A percentile compares a stretch with the other conserved stretches of the same genome.
Evolutionary conservation across 805 yeast species (phyloP).

Genomic region (Cyberlindnera suaveolens): DNA sequence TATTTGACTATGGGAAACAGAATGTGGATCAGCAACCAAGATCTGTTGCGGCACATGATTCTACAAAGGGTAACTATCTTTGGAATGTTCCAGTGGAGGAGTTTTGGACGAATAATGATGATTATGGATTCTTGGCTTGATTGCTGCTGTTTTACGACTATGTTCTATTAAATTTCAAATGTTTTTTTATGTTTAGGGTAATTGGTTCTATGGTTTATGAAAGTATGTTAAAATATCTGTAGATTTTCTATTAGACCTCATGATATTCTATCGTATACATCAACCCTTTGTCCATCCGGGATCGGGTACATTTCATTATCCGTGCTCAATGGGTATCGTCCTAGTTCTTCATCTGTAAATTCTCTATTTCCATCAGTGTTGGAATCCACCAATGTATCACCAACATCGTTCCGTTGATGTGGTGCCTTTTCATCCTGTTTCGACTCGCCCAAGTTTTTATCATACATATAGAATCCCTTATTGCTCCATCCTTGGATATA

Average conservation of each 20-base stretch:
- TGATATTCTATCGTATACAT: constrained; percentile 2
- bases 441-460: constrained; percentile 12
- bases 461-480: constrained; percentile 20
- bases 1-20: constrained; percentile 19
- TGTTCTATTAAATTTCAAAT: not conserved
- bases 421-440: constrained; percentile 1
- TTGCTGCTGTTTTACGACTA: not conserved
- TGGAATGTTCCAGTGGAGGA: constrained; percentile 36
- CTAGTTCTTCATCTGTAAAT: constrained; percentile 20
- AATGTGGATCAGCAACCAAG: constrained; percentile 3
- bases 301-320: constrained; percentile 18
- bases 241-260: not conserved
- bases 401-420: constrained; percentile 3
- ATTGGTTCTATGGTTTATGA: not conserved
- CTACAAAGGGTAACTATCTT: constrained; percentile 9
- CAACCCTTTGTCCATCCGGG: constrained; percentile 20
- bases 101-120: constrained; percentile 42
- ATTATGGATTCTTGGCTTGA: constrained; percentile 39
- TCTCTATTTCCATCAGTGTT: constrained; percentile 7
- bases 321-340: constrained; percentile 15
- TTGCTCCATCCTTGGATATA: constrained; percentile 20
- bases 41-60: not conserved
- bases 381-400: not conserved
- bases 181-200: too few relatives aligned
- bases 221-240: not conserved